phyloP scores from a whole-genome alignment of 2,329 filamentous ascomycete genomes.

The Taxawa tesnikishii region DNA sequence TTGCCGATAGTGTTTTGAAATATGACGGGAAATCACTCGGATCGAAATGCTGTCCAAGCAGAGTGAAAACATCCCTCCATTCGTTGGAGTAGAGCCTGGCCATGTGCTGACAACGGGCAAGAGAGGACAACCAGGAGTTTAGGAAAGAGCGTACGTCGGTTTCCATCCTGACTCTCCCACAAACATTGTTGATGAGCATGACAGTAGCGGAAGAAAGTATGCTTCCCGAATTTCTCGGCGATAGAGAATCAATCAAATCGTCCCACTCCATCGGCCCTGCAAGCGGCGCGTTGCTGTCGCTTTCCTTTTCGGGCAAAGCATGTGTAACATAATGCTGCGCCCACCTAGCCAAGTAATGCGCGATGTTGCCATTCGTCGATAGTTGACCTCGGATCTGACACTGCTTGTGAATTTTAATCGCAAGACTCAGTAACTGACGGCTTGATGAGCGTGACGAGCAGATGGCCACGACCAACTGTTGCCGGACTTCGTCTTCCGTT shows the following conservation, averaged over 20 bases:
- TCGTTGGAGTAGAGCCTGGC: not conserved
- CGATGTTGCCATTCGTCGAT: not conserved
- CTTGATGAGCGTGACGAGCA: too few relatives aligned
- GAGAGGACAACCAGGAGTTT: slow-evolving; percentile 5
- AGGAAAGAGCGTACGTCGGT: not conserved
- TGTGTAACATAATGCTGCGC: not conserved
- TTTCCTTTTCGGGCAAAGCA: not conserved
- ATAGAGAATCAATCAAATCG: too few relatives aligned
- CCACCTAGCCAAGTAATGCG: not conserved
- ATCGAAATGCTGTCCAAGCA: slow-evolving; percentile 3
- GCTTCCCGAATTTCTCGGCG: too few relatives aligned
- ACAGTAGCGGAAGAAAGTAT: not conserved
- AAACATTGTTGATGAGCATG: not conserved
- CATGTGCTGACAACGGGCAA: slow-evolving; percentile 2
- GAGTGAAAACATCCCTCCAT: slow-evolving; percentile 9
- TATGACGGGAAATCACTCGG: slow-evolving; percentile 9
- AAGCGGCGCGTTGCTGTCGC: not conserved
- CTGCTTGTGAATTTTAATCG: too few relatives aligned
- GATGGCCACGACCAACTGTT: not conserved
- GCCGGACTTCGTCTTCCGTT: not conserved
- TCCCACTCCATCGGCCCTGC: not conserved
- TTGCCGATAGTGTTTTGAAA: slow-evolving; percentile 5
- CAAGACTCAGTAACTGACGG: too few relatives aligned
- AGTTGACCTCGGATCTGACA: too few relatives aligned
- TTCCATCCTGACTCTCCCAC: not conserved